A percentile compares a stretch with the other conserved stretches of the same genome.
phyloP scores from a whole-genome alignment of 2,329 filamentous ascomycete species.

The Monilinia polystroma region DNA sequence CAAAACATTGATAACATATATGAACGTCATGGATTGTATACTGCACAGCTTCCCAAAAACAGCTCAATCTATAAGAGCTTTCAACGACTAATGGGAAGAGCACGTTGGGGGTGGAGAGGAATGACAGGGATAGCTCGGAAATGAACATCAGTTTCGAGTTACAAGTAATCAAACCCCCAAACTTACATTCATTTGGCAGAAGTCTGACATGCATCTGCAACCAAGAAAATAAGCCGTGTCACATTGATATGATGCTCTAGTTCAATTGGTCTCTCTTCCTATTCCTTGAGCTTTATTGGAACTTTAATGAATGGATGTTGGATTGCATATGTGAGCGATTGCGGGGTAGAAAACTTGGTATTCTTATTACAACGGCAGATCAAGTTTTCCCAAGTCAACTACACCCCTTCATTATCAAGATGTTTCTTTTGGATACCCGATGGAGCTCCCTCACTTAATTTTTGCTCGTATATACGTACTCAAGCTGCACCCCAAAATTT shows the following conservation, averaged over 20 bases:
- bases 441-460: background rate
- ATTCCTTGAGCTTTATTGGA: background rate
- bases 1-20: background rate
- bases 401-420: too few relatives aligned
- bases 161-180: background rate
- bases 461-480: background rate
- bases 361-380: background rate
- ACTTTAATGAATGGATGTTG: background rate
- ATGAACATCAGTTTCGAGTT: background rate
- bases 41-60: background rate
- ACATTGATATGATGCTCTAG: background rate
- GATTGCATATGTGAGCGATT: background rate
- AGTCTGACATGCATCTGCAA: background rate
- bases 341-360: constrained; percentile 10
- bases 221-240: constrained; percentile 10
- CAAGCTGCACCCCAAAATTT: background rate
- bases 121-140: background rate
- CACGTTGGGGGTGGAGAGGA: background rate
- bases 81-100: background rate
- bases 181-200: background rate
- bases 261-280: background rate
- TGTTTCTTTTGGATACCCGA: too few relatives aligned
- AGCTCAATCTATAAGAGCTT: background rate
- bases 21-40: background rate
- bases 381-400: background rate